Percentiles rank a stretch among this genome's conserved stretches.
Evolutionary conservation across 345 rosid species (phyloP).

Genomic region (Camelina hispida): DNA sequence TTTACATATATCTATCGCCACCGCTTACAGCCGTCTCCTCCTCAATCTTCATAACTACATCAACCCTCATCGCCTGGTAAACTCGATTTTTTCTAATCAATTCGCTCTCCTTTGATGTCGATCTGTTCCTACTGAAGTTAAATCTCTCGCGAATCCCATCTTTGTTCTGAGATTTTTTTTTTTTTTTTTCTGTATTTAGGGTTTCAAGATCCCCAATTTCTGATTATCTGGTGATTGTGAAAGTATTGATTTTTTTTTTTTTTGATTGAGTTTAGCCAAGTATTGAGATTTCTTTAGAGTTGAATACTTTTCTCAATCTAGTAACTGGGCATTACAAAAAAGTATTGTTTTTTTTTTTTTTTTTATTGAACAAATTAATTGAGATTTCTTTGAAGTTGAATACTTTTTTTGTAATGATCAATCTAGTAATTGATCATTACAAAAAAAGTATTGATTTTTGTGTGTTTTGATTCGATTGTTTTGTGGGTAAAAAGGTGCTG

Average conservation of each 20-base stretch:
- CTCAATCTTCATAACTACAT: background rate
- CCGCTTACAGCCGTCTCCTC: slow-evolving; percentile 40
- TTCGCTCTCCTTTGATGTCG: slow-evolving; percentile 6
- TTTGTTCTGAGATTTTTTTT: slow-evolving; percentile 7
- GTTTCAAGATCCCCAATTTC: background rate
- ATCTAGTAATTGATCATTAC: background rate
- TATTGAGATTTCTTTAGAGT: too few relatives aligned
- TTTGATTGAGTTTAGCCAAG: too few relatives aligned
- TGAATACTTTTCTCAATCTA: too few relatives aligned
- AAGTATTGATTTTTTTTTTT: background rate
- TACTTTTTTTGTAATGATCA: background rate
- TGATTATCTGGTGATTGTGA: background rate
- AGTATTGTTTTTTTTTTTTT: background rate
- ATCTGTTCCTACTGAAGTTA: slow-evolving; percentile 4
- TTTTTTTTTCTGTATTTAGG: background rate
- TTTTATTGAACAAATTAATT: background rate
- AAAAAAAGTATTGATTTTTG: background rate
- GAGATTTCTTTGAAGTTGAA: slow-evolving; percentile 1
- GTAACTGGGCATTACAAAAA: too few relatives aligned
- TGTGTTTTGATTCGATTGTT: background rate
- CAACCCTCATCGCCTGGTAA: slow-evolving; percentile 21
- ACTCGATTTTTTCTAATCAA: background rate
- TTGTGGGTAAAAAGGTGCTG: background rate
- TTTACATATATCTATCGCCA: slow-evolving; percentile 9
- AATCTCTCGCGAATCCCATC: background rate